phyloP scores from a whole-genome alignment of 1,284 basidiomycete species.

The Psilocybe mexicana region DNA sequence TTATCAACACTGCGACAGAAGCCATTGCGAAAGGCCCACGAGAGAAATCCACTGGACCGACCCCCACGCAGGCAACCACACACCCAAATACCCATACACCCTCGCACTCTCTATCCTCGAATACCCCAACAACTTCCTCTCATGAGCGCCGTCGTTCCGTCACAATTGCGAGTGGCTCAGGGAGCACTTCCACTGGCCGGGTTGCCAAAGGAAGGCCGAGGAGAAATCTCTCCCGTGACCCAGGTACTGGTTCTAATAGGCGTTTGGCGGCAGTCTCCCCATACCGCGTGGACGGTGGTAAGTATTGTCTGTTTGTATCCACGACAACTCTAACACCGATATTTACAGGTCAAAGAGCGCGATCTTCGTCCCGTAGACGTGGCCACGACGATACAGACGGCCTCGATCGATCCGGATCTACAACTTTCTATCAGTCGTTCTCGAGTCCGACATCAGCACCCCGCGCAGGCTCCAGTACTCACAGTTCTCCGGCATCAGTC shows the following conservation, averaged over 20 bases:
- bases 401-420: conserved; percentile 38
- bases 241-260: conserved; percentile 50
- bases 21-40: conserved; percentile 49
- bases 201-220: conserved; percentile 56
- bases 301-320: conserved; percentile 29
- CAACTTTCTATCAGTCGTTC: conserved; percentile 51
- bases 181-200: conserved; percentile 39
- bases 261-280: conserved; percentile 62
- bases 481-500: conserved; percentile 72
- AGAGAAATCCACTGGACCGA: conserved; percentile 23
- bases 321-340: conserved; percentile 8
- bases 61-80: conserved; percentile 14
- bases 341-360: conserved; percentile 52
- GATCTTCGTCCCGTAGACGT: conserved; percentile 73
- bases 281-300: conserved; percentile 74
- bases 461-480: conserved; percentile 49
- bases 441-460: conserved; percentile 50
- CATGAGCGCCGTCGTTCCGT: conserved; percentile 55
- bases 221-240: conserved; percentile 60
- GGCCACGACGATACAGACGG: conserved; percentile 64
- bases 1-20: conserved; percentile 66
- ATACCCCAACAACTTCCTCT: conserved; percentile 37
- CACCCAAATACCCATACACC: conserved; percentile 18
- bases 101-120: conserved; percentile 25
- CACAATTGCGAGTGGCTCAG: conserved; percentile 40